Base-by-base conservation (phyloP, 2,329 filamentous ascomycete species). In the Fusarium palustre region DNA sequence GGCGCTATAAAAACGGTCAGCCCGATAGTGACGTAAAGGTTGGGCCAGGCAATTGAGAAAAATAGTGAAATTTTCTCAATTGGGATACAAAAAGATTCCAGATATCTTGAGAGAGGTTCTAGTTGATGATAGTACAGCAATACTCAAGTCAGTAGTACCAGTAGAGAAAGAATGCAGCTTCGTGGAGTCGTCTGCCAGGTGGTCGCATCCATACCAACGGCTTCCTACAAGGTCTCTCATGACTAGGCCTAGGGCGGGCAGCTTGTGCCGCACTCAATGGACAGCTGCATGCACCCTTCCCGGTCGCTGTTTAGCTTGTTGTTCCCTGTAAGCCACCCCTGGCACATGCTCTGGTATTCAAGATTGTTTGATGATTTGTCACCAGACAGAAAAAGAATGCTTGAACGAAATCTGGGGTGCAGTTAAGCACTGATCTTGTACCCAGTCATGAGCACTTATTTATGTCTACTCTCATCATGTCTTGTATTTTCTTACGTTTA, bases 121-220 rank as follows among this genome's bases (percentile, higher is more conserved):
- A 39, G 24, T 33, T 48, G 12, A 46, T 28, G 33, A 20, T 30
- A 24, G 24, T 41, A 42, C 36, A 34, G n/a, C 46, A 34, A 52
- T 22, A 31, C 39, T 39, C 20, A 43, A 43, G 41, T 28, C 24
- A 20, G 24, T 20, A 25, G 48, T 13, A 36, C 33, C 13, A 41
- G 43, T 57, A 43, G 52, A 52, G 55, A 64, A 46, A 46, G 63
- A 69, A 69, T 64, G 63, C 53, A 66, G 66, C 34, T 57, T 64
- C 68, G 57, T 71, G 57, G 69, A 64, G 68, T 59, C 60, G 33
- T 64, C 55, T 59, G 33, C 25, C 59, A 49, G 52, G 46, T 59
- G 47, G 70, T 53, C 57, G 55, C 68, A 45, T 34, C 46, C 46
- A 70, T 73, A 59, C 71, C 70, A 64, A 47, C 41, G 38, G 52